Evolutionary conservation across 495 filamentous ascomycete genomes (phyloP), one percentile per base, ranked within the genome.

Genomic region (Hyaloscypha variabilis): DNA sequence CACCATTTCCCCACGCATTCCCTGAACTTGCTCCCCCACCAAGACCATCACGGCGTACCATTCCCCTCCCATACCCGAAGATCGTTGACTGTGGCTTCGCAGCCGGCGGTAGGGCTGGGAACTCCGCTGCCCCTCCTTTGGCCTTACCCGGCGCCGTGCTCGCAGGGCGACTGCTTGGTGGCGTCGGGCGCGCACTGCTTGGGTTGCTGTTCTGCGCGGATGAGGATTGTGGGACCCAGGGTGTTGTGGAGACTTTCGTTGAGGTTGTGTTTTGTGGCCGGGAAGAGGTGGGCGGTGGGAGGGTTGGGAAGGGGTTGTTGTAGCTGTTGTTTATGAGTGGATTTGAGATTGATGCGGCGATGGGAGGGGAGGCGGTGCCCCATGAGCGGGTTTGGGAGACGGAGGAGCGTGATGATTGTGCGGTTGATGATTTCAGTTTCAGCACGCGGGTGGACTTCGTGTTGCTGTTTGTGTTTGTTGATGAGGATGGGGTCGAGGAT

Each of bases 91-190:
- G 88, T 1, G 92, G 92, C 70, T 92, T 96, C 0, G 87, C 79
- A 10, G 91, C 93, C 0, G 87, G 79, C 0, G 93, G 93, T 6
- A 97, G 83, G 4, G 92, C 88, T 2, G 93, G 93, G 73, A 97
- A 97, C 0, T 89, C 87, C 53, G 91, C 89, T 10, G 77, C 75
- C 31, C 31, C 31, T 34, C 31, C 31, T 1, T 13, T 13, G 10
- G 74, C 69, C 8, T 24, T 60, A 6, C 28, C 61, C 30, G 68
- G 62, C 42, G 14, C 69, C 14, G 69, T 76, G 74, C 60, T 71
- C 60, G 51, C 52, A 64, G 74, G 64, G 19, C 70, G 68, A 17
- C 70, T 62, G 8, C 67, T 67, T 6, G 72, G 66, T 51, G 69
- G 77, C 68, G 59, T 75, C 69, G 46, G 69, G 71, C 73, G 67